Base-by-base conservation (phyloP, 2,329 filamentous ascomycete genomes). In the Colletotrichum sp. region DNA sequence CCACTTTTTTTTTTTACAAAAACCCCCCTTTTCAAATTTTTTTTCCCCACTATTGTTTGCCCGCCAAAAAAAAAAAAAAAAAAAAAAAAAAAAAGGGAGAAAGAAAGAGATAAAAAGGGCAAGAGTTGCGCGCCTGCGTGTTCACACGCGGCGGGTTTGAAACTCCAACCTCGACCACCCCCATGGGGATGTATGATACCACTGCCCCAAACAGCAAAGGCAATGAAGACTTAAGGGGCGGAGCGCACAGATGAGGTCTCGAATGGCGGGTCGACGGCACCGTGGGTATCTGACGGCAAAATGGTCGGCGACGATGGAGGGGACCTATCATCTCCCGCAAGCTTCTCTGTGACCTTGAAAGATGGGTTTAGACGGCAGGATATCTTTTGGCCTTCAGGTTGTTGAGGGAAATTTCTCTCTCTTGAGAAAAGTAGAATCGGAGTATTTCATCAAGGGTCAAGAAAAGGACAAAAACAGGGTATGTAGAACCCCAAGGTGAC, bases 121-220 rank as follows among this genome's bases (percentile, higher is more conserved):
- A 30, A 59, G 30, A 59, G 15, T 30, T 30, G 55, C 55, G 24
- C 24, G 55, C 55, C 24, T 6, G 24, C 55, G 9, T 59, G 26
- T 18, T 0, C 0, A 16, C 1, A 30, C 24, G 8, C 55, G 55
- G 55, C 55, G 24, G 6, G 2, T 13, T 28, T 4, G 24, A 13
- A 59, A 15, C 15, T 3, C 2, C n/a, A 21, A 52, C 44, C 3
- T 30, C 24, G 0, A 18, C 24, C 15, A 18, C 0, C 39, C 5
- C 13, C 8, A 9, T 6, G 0, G 2, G 0, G 2, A 6, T 59
- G 24, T 8, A 4, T 0, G 18, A 1, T 4, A 59, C 55, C 24
- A 59, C 55, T 59, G 28, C 21, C 21, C 55, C 24, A 59, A 26
- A 8, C 24, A 6, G 15, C 55, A 30, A 30, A 30, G 24, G 15